Evolutionary conservation across 2,329 filamentous ascomycete genomes (phyloP), one percentile per base, ranked within the genome.

Genomic region (Colletotrichum trifolii): DNA sequence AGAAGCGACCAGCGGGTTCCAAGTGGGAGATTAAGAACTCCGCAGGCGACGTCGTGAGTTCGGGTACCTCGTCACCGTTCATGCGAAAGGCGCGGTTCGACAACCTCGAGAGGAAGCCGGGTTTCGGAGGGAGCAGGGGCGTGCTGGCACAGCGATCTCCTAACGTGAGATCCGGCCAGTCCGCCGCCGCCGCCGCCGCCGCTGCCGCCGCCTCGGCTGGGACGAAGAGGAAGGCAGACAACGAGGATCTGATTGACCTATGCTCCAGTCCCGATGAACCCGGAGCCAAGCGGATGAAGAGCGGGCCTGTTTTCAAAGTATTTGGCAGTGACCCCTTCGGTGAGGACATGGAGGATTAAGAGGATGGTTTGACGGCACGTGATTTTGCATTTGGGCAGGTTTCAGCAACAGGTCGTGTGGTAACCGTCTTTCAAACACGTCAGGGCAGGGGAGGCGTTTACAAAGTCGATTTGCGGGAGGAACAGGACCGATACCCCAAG

Each of bases 291-390:
- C 54, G 60, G 10, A 39, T 42, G 15, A 65, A 45, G 58, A 36
- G 7, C n/a, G 11, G 33, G 5, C 34, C 50, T 6, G 43, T 34
- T 34, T 65, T 63, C 15, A 25, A 25, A 25, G 25, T 25, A 5
- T 25, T 25, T 25, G 25, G 25, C 25, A 25, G 25, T 25, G 34
- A 57, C 12, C 36, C 34, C 12, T 46, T 63, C 4, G 63, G 63
- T 6, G 63, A 63, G n/a, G 60, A 66, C 58, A 53, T 66, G n/a
- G 63, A 40, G 17, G 58, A 66, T 62, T 61, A 12, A 48, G 15
- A 33, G 2, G 35, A 12, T 50, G 33, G 33, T 50, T 50, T 13
- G 33, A 38, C 11, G 10, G 33, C 46, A 34, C 8, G 39, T 25
- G 33, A 12, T 42, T 25, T 54, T 54, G 52, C 9, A 6, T 49